Evolutionary conservation across 106 monocot genomes (phyloP).

Genomic region (Allium sativum): DNA sequence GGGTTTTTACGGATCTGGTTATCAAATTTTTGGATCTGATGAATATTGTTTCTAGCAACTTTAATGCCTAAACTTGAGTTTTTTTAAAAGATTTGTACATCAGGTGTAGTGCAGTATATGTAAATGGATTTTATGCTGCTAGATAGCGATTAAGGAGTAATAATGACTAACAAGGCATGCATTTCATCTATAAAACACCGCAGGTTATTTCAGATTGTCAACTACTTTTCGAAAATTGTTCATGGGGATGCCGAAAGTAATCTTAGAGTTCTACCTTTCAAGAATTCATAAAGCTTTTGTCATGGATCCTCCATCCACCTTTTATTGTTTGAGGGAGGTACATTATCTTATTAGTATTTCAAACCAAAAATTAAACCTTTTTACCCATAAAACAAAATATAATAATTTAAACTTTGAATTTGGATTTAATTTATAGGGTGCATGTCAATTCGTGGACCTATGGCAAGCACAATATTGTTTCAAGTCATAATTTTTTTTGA

Average conservation of each 20-base stretch:
- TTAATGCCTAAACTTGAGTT: too few species aligned
- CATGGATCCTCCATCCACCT: constrained; percentile 51
- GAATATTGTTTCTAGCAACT: too few species aligned
- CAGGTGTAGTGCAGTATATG: too few species aligned
- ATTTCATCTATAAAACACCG: neutral
- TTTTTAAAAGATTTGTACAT: too few species aligned
- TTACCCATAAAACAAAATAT: neutral
- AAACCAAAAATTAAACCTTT: neutral
- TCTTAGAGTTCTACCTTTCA: constrained; percentile 50
- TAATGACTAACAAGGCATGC: too few species aligned
- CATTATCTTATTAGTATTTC: neutral
- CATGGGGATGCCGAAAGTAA: constrained; percentile 42
- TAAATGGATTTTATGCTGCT: too few species aligned
- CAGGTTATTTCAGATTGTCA: constrained; percentile 66
- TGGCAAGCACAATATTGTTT: constrained; percentile 30
- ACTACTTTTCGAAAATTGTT: constrained; percentile 43
- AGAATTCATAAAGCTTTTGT: constrained; percentile 49
- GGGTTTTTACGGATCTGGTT: too few species aligned
- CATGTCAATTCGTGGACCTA: constrained; percentile 46
- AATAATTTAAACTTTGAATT: too few species aligned
- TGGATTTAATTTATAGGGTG: constrained; percentile 23
- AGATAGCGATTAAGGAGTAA: too few species aligned
- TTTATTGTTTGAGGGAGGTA: constrained; percentile 66
- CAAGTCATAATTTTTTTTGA: too few species aligned
- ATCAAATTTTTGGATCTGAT: too few species aligned